Evolutionary conservation across 192 early-diverging fungal species (phyloP).

Genomic region (Chytriomyces confervae): DNA sequence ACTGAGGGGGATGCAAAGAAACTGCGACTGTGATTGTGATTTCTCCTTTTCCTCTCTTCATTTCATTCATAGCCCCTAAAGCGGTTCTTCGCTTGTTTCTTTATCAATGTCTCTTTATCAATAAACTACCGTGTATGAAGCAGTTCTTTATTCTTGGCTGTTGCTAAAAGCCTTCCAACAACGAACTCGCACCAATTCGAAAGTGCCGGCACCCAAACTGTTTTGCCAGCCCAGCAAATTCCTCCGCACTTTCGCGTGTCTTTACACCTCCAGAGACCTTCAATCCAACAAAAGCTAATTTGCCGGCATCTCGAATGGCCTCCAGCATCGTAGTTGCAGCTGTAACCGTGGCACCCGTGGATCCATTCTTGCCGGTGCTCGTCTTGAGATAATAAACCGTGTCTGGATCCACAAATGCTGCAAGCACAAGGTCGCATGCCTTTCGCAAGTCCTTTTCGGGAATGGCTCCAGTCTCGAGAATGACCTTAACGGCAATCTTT

Average conservation of each 20-base stretch:
- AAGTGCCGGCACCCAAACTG: constrained; percentile 1
- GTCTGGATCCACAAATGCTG: background rate
- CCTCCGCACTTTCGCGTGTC: background rate
- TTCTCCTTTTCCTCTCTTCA: too few species aligned
- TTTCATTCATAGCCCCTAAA: too few species aligned
- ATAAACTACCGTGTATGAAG: too few species aligned
- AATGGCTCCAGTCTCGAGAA: constrained; percentile 14
- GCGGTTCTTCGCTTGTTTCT: too few species aligned
- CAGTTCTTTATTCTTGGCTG: background rate
- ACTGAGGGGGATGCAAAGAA: background rate
- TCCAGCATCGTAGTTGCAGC: constrained; percentile 14
- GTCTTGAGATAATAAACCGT: constrained; percentile 6
- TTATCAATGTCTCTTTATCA: too few species aligned
- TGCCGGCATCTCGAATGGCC: background rate
- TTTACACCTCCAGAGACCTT: constrained; percentile 10
- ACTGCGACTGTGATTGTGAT: too few species aligned
- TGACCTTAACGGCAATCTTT: background rate
- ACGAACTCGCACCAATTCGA: constrained; percentile 9
- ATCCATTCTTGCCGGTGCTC: constrained; percentile 13
- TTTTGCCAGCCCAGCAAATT: background rate
- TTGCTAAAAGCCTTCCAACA: constrained; percentile 3
- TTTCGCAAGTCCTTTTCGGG: background rate
- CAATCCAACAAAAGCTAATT: background rate
- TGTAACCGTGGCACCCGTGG: background rate
- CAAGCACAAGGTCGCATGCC: background rate